Percentiles rank a stretch among this genome's conserved stretches.
Conservation (phyloP, 129 eudicot species). For the Scalesia atractyloides region DNA sequence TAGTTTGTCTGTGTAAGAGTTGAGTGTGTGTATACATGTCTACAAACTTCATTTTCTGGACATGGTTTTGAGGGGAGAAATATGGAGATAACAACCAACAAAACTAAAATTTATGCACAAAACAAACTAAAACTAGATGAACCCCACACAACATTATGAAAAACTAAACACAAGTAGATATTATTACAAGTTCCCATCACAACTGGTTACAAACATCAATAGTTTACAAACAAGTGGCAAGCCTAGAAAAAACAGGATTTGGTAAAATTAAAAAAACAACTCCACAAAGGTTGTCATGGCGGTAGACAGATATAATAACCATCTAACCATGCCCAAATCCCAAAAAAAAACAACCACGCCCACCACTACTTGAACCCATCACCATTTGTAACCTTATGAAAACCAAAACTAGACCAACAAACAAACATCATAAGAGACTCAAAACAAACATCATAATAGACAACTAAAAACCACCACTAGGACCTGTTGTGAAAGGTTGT, state of each 20-base stretch:
- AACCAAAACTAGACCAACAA: conserved; percentile 13
- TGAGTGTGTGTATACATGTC: no score
- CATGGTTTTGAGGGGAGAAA: neutral
- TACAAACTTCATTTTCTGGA: no score
- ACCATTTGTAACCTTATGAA: conserved; percentile 36
- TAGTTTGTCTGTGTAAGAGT: no score
- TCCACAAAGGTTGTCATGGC: conserved; percentile 45
- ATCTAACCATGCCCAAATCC: conserved; percentile 66
- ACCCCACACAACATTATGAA: neutral
- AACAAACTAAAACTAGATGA: neutral
- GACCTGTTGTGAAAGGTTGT: conserved; percentile 22
- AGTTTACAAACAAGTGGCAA: conserved; percentile 38
- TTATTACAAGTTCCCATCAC: conserved; percentile 33
- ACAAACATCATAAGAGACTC: conserved; percentile 24
- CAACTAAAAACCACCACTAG: conserved; percentile 28
- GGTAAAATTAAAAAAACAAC: conserved; percentile 57
- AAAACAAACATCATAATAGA: conserved; percentile 24
- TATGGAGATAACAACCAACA: neutral
- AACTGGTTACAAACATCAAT: conserved; percentile 34
- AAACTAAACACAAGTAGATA: conserved; percentile 20
- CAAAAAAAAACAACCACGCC: conserved; percentile 45
- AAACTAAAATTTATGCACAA: no score
- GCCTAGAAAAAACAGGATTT: conserved; percentile 58
- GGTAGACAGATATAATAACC: conserved; percentile 23
- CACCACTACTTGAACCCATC: conserved; percentile 36